A percentile compares a stretch with the other conserved stretches of the same genome.
Evolutionary conservation across 768 basidiomycete genomes (phyloP).

Genomic region (Tephrocybe sp.): DNA sequence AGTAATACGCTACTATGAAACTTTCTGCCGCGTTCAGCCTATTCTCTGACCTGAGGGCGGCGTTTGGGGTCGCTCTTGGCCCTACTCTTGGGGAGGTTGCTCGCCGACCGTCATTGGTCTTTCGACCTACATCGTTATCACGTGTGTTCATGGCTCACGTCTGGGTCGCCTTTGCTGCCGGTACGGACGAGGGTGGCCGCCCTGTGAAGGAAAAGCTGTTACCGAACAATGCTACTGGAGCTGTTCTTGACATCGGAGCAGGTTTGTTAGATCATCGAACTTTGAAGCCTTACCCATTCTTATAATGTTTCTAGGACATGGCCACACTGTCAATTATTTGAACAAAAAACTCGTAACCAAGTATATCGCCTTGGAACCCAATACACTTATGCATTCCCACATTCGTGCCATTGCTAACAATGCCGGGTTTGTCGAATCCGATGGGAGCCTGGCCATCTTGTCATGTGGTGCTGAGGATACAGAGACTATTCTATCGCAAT

Average conservation of each 20-base stretch:
- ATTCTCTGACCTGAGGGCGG: constrained; percentile 40
- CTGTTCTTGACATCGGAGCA: constrained; percentile 52
- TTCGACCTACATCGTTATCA: constrained; percentile 32
- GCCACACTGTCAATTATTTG: constrained; percentile 65
- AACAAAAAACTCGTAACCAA: constrained; percentile 49
- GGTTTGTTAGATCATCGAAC: constrained; percentile 4
- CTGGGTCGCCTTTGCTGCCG: constrained; percentile 50
- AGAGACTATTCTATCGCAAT: constrained; percentile 39
- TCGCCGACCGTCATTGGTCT: constrained; percentile 40
- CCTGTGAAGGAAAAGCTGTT: constrained; percentile 43
- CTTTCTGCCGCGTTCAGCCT: constrained; percentile 41
- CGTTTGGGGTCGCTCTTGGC: constrained; percentile 35
- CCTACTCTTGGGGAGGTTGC: constrained; percentile 47
- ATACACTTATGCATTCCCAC: constrained; percentile 56
- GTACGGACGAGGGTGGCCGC: constrained; percentile 41
- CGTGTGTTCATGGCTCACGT: constrained; percentile 56
- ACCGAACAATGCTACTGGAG: constrained; percentile 46
- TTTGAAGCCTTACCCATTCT: neutral
- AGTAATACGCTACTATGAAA: constrained; percentile 41
- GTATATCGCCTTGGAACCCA: constrained; percentile 77
- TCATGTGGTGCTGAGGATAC: constrained; percentile 65
- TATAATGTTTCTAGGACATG: constrained; percentile 46
- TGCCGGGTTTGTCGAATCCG: constrained; percentile 43
- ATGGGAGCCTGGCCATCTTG: constrained; percentile 56
- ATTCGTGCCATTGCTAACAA: constrained; percentile 49